Conservation (phyloP, 257 asterid species). For the Solanum acaule region DNA sequence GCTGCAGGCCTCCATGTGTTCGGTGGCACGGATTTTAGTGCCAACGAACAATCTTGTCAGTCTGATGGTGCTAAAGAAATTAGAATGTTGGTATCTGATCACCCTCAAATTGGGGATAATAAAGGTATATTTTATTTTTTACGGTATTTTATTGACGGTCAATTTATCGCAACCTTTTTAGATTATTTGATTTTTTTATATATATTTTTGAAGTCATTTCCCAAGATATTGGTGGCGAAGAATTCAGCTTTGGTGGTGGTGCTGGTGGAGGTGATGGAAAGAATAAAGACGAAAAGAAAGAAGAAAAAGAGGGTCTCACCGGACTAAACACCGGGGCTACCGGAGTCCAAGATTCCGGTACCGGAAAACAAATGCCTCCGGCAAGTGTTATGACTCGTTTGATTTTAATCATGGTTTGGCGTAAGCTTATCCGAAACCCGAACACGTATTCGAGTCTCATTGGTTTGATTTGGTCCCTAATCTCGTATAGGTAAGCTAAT, state of each 20-base stretch:
- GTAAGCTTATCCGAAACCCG: constrained; percentile 70
- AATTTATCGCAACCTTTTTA: not conserved
- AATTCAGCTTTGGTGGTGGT: constrained; percentile 54
- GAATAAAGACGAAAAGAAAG: constrained; percentile 42
- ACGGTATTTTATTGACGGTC: not conserved
- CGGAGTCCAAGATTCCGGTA: constrained; percentile 32
- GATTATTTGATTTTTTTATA: not conserved
- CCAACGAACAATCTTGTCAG: constrained; percentile 60
- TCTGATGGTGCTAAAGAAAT: constrained; percentile 90
- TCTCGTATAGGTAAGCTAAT: constrained; percentile 6
- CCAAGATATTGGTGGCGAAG: constrained; percentile 43
- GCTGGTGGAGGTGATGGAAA: constrained; percentile 10
- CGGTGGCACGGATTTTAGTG: constrained; percentile 38
- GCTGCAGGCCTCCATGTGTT: constrained; percentile 33
- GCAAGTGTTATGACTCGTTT: constrained; percentile 94
- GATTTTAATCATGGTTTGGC: constrained; percentile 97
- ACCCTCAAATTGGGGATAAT: constrained; percentile 67
- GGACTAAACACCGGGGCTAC: constrained; percentile 22
- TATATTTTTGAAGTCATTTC: constrained; percentile 18
- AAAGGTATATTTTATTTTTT: constrained; percentile 35
- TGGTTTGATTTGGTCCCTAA: constrained; percentile 19
- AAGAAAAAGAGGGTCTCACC: constrained; percentile 39
- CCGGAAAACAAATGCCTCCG: constrained; percentile 79
- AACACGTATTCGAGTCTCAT: constrained; percentile 23
- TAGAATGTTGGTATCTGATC: constrained; percentile 66